These are phyloP conservation scores for Alternaria rosae DNA, from an alignment of 2,329 filamentous ascomycete genomes.

Conservation along the genomic window DNA sequence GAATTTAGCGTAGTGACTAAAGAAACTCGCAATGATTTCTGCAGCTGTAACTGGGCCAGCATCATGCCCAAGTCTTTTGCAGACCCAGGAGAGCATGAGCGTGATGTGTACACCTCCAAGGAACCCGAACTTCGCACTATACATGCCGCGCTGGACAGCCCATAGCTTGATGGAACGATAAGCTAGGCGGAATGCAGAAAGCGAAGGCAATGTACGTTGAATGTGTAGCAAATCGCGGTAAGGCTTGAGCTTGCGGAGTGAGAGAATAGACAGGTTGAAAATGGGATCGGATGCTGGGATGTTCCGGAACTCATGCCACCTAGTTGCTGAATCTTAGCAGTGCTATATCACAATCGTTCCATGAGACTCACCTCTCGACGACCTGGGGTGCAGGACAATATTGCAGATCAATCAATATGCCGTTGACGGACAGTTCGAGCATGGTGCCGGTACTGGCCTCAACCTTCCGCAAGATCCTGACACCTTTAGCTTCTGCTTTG, in stretches of 20 bases:
- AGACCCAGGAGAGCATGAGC: constrained; percentile 66
- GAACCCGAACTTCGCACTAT: constrained; percentile 70
- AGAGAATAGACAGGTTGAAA: constrained; percentile 64
- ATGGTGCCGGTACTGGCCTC: constrained; percentile 67
- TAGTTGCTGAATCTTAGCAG: constrained; percentile 21
- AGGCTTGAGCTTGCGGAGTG: constrained; percentile 69
- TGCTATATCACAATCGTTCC: background rate
- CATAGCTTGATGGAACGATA: constrained; percentile 69
- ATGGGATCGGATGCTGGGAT: constrained; percentile 60
- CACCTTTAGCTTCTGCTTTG: constrained; percentile 53
- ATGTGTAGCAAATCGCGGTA: constrained; percentile 69
- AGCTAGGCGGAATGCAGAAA: constrained; percentile 64
- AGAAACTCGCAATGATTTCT: constrained; percentile 67
- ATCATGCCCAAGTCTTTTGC: constrained; percentile 55
- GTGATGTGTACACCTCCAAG: constrained; percentile 71
- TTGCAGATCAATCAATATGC: constrained; percentile 69
- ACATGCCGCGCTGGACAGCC: constrained; percentile 68
- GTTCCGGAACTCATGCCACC: constrained; percentile 50
- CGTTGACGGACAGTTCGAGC: constrained; percentile 67
- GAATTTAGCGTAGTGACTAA: constrained; percentile 67
- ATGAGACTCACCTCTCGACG: constrained; percentile 55
- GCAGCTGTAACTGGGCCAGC: constrained; percentile 53
- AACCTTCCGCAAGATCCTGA: constrained; percentile 65
- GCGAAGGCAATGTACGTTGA: constrained; percentile 65
- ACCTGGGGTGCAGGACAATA: constrained; percentile 68